Percentiles rank a stretch among this genome's conserved stretches.
phyloP scores from a whole-genome alignment of 768 basidiomycete genomes.

The Tricholoma furcatifolium region DNA sequence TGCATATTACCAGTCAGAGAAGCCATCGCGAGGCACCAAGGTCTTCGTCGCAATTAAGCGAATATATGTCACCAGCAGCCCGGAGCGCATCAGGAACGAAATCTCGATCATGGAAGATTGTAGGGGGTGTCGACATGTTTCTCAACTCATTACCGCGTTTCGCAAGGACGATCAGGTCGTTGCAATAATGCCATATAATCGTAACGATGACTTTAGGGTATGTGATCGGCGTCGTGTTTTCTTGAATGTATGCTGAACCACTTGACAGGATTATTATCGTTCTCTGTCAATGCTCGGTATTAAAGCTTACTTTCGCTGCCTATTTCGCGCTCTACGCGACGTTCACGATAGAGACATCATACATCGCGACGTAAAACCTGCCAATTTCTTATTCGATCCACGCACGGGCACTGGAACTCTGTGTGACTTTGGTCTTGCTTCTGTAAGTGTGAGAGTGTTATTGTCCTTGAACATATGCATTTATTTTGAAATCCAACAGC shows the following conservation, averaged over 20 bases:
- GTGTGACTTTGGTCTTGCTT: constrained; percentile 95
- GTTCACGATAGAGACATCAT: constrained; percentile 86
- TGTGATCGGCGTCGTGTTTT: not conserved
- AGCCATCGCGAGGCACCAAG: constrained; percentile 40
- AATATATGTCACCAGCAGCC: constrained; percentile 95
- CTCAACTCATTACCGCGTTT: constrained; percentile 94
- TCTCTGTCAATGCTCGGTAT: constrained; percentile 72
- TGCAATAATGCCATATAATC: constrained; percentile 90
- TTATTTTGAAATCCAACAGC: constrained; percentile 33
- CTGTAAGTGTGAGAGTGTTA: constrained; percentile 49
- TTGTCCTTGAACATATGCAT: not conserved
- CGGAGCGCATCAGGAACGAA: constrained; percentile 90
- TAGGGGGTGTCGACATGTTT: constrained; percentile 82
- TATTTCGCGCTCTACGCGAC: constrained; percentile 88
- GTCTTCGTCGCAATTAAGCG: constrained; percentile 93
- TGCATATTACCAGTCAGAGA: constrained; percentile 59
- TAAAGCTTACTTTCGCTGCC: constrained; percentile 84
- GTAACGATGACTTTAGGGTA: constrained; percentile 93
- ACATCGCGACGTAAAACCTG: constrained; percentile 97
- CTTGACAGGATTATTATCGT: constrained; percentile 70
- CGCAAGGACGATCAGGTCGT: constrained; percentile 90
- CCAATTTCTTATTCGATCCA: constrained; percentile 94
- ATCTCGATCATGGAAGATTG: constrained; percentile 85
- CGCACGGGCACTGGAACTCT: constrained; percentile 79
- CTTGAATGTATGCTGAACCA: not conserved